Evolutionary conservation across 768 basidiomycete species (phyloP).

Genomic region (Lactifluus volemus): DNA sequence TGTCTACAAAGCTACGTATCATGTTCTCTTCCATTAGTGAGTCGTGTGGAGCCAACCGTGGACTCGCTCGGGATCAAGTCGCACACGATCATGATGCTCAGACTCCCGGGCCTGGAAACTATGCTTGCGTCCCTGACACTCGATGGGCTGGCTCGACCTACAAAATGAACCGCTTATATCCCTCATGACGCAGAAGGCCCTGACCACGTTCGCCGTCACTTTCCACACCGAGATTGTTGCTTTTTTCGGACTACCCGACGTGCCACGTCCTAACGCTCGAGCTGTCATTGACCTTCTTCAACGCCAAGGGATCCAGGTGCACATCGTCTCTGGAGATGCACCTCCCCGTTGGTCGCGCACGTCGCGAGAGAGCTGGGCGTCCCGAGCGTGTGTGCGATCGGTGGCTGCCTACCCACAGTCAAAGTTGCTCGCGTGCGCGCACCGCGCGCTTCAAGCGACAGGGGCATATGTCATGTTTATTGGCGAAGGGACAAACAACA

Average conservation of each 20-base stretch:
- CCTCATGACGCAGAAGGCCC: slow-evolving; percentile 31
- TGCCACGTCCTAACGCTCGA: slow-evolving; percentile 34
- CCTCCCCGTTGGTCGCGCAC: slow-evolving; percentile 33
- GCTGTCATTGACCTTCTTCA: slow-evolving; percentile 31
- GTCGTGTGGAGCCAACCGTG: no score
- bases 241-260: slow-evolving; percentile 36
- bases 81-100: no score
- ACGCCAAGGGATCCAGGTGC: slow-evolving; percentile 30
- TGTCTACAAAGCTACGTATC: no score
- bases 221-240: slow-evolving; percentile 24
- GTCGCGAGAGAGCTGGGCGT: slow-evolving; percentile 35
- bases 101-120: no score
- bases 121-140: no score
- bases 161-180: slow-evolving; percentile 25
- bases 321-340: slow-evolving; percentile 46
- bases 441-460: slow-evolving; percentile 18
- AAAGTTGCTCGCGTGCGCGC: slow-evolving; percentile 32
- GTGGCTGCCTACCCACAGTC: slow-evolving; percentile 38
- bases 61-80: no score
- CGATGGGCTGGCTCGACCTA: slow-evolving; percentile 29
- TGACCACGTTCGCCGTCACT: slow-evolving; percentile 37
- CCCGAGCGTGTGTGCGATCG: slow-evolving; percentile 28
- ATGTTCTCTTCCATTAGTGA: no score
- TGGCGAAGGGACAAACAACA: slow-evolving; percentile 48
- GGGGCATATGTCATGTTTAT: slow-evolving; percentile 32